Percentiles rank a stretch among this genome's conserved stretches.
phyloP scores from a whole-genome alignment of 2,329 filamentous ascomycete genomes.

The Aaosphaeria arxii region DNA sequence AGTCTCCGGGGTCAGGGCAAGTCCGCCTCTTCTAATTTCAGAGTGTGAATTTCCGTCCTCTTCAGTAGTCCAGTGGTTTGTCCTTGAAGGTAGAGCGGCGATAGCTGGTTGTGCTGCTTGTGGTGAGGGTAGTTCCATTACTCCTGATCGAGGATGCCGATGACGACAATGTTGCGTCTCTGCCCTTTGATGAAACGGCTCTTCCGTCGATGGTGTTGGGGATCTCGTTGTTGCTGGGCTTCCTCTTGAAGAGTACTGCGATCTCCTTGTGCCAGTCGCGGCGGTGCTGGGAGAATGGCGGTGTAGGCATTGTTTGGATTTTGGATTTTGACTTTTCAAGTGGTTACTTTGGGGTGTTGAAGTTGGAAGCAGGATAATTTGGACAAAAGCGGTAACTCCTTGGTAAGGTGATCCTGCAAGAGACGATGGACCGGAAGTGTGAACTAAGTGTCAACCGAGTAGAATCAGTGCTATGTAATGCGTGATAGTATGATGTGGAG shows the following conservation, averaged over 20 bases:
- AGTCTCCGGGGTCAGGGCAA: no score
- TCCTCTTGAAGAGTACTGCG: slow-evolving; percentile 20
- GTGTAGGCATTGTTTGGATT: slow-evolving; percentile 26
- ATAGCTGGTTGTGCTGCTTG: no score
- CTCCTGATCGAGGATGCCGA: no score
- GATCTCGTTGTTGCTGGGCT: slow-evolving; percentile 43
- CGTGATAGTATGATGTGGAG: no score
- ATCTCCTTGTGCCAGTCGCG: slow-evolving; percentile 35
- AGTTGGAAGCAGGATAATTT: background rate
- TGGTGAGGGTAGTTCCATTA: no score
- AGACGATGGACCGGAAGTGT: background rate
- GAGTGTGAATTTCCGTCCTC: no score
- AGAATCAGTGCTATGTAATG: no score
- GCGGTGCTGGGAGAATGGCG: slow-evolving; percentile 33
- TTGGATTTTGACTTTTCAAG: background rate
- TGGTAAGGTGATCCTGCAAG: background rate
- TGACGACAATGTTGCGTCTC: no score
- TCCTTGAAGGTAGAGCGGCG: no score
- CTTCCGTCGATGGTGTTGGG: slow-evolving; percentile 17
- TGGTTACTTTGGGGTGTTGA: background rate
- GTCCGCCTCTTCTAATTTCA: no score
- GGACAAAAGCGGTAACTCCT: slow-evolving; percentile 1
- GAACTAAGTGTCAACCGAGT: background rate
- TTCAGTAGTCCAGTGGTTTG: no score
- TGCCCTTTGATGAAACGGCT: no score